These are phyloP conservation scores for Xylaria sp. DNA, from an alignment of 2,329 filamentous ascomycete species.

Conservation along the genomic window DNA sequence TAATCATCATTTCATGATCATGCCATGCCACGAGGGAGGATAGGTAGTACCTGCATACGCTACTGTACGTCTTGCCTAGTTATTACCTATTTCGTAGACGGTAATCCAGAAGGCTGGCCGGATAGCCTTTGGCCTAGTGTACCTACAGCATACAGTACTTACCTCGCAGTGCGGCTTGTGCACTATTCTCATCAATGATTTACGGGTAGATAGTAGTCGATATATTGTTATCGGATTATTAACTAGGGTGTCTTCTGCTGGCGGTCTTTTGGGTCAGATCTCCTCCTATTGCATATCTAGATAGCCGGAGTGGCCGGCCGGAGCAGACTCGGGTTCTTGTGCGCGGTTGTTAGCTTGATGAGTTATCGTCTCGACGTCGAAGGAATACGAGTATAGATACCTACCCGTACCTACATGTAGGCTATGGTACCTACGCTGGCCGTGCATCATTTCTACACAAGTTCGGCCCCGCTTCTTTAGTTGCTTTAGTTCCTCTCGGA, in stretches of 20 bases:
- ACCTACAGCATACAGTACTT: not conserved
- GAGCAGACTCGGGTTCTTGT: not conserved
- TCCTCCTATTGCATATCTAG: not conserved
- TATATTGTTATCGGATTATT: not conserved
- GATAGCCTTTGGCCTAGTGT: not conserved
- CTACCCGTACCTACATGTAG: not conserved
- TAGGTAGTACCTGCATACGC: not conserved
- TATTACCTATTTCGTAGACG: not conserved
- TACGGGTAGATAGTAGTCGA: not conserved
- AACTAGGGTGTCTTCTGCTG: not conserved
- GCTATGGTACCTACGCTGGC: not conserved
- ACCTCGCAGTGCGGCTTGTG: no score
- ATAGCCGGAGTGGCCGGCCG: not conserved
- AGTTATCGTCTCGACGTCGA: not conserved
- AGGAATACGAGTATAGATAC: not conserved
- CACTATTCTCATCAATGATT: not conserved
- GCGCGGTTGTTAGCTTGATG: not conserved
- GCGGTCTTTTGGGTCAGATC: not conserved
- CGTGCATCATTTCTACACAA: not conserved
- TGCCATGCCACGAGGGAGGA: not conserved
- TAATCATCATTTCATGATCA: not conserved
- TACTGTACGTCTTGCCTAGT: not conserved
- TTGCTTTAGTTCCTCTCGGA: not conserved
- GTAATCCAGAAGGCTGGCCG: not conserved
- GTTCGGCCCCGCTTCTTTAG: not conserved